Percentiles rank a stretch among this genome's conserved stretches.
These are phyloP conservation scores for Fusarium clavum DNA, from an alignment of 2,329 filamentous ascomycete genomes.

Conservation along the genomic window DNA sequence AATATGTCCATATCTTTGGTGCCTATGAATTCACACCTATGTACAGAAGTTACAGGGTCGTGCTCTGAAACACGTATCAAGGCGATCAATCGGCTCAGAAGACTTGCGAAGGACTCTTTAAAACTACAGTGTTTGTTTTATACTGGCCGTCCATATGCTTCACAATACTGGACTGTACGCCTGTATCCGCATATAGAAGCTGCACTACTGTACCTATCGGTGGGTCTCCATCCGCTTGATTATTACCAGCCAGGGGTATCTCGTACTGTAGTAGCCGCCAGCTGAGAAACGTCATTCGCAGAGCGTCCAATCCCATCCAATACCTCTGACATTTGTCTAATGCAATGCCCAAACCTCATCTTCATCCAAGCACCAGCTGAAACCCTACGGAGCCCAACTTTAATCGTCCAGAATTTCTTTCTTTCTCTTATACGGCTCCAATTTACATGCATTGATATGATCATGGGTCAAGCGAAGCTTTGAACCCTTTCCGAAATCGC, in stretches of 20 bases:
- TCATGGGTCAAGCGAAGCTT: constrained; percentile 21
- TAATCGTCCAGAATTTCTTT: background rate
- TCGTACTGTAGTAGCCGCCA: constrained; percentile 23
- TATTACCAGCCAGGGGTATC: constrained; percentile 21
- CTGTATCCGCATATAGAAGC: background rate
- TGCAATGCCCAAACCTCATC: constrained; percentile 35
- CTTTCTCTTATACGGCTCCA: background rate
- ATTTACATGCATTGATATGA: background rate
- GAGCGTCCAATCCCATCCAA: constrained; percentile 23
- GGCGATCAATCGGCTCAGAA: background rate
- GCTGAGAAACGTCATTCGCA: constrained; percentile 42
- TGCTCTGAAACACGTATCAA: background rate
- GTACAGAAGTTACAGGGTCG: background rate
- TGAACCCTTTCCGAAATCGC: constrained; percentile 26
- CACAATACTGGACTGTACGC: background rate
- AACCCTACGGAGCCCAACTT: constrained; percentile 24
- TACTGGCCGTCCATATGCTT: background rate
- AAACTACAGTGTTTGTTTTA: background rate
- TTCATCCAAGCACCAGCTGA: constrained; percentile 28
- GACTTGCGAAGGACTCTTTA: background rate
- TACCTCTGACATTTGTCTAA: constrained; percentile 31
- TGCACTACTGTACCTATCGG: background rate
- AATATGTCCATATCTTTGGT: background rate
- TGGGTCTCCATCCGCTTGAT: background rate
- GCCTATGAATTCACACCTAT: background rate